Evolutionary conservation across 1,284 basidiomycete genomes (phyloP).

Genomic region (Megacollybia platyphylla): DNA sequence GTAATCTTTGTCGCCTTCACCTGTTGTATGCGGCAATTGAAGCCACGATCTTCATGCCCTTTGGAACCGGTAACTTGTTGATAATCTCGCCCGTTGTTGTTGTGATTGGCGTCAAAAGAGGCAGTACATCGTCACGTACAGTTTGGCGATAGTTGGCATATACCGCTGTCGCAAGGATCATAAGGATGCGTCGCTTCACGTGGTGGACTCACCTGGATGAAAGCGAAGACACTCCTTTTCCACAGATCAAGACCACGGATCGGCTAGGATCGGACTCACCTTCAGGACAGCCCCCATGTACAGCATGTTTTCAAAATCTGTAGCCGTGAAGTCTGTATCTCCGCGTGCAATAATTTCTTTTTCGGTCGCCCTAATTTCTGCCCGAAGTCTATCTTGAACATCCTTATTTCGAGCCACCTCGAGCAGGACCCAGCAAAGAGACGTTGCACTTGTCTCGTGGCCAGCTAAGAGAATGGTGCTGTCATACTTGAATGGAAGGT

Average conservation of each 20-base stretch:
- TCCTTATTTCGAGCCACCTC: conserved; percentile 24
- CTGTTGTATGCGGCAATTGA: conserved; percentile 28
- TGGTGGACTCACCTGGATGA: conserved; percentile 15
- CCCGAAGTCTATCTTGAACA: conserved; percentile 21
- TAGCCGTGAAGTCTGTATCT: conserved; percentile 22
- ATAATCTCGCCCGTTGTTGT: conserved; percentile 16
- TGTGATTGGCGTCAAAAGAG: conserved; percentile 21
- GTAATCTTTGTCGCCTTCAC: conserved; percentile 11
- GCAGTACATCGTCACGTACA: conserved; percentile 22
- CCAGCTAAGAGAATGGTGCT: conserved; percentile 30
- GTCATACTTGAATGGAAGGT: background rate
- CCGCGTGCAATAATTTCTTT: conserved; percentile 18
- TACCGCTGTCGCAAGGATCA: conserved; percentile 12
- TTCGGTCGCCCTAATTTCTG: conserved; percentile 24
- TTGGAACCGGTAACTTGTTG: conserved; percentile 19
- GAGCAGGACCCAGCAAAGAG: conserved; percentile 27
- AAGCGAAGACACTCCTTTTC: conserved; percentile 30
- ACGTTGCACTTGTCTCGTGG: conserved; percentile 28
- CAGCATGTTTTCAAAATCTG: conserved; percentile 29
- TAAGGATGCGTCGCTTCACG: too few species aligned
- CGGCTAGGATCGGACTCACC: conserved; percentile 11
- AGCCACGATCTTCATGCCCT: conserved; percentile 21
- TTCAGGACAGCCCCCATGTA: conserved; percentile 32
- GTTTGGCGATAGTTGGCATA: conserved; percentile 28
- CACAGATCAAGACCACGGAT: background rate